Percentiles rank a stretch among this genome's conserved stretches.
Evolutionary conservation across 306 rosid genomes (phyloP).

Genomic region (Comarum palustre): DNA sequence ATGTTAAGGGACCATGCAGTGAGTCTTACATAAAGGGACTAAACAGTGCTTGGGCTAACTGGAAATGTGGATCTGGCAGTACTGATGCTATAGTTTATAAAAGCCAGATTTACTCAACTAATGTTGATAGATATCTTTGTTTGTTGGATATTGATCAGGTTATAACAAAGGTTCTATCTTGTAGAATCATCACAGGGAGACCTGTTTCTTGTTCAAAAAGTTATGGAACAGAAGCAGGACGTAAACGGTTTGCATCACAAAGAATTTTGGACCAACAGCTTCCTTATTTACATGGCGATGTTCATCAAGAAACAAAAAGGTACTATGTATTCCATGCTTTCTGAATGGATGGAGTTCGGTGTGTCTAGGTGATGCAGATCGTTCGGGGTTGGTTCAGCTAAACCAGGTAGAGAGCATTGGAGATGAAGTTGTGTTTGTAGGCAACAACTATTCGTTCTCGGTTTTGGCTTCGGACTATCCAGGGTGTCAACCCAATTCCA

Average conservation of each 20-base stretch:
- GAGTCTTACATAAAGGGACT: not conserved
- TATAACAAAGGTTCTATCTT: not conserved
- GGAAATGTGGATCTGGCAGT: not conserved
- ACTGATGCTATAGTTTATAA: not conserved
- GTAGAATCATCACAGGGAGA: not conserved
- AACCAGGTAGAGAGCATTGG: not conserved
- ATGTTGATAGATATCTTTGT: too few species aligned
- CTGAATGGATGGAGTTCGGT: too few species aligned
- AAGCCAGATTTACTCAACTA: not conserved
- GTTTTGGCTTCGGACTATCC: constrained; percentile 3
- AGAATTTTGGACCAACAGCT: not conserved
- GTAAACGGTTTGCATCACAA: not conserved
- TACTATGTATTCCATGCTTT: not conserved
- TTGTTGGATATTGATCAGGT: not conserved
- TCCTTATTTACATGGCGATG: not conserved
- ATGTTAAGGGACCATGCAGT: too few species aligned
- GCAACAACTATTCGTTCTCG: not conserved
- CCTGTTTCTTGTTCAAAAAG: not conserved
- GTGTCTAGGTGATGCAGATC: not conserved
- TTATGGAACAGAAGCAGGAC: not conserved
- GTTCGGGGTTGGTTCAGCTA: not conserved
- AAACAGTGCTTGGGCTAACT: not conserved
- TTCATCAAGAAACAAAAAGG: not conserved
- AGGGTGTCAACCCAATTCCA: not conserved
- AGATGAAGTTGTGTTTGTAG: not conserved